Evolutionary conservation across 2,329 filamentous ascomycete genomes (phyloP), one percentile per base, ranked within the genome.

Genomic region (Pseudogymnoascus sp.): DNA sequence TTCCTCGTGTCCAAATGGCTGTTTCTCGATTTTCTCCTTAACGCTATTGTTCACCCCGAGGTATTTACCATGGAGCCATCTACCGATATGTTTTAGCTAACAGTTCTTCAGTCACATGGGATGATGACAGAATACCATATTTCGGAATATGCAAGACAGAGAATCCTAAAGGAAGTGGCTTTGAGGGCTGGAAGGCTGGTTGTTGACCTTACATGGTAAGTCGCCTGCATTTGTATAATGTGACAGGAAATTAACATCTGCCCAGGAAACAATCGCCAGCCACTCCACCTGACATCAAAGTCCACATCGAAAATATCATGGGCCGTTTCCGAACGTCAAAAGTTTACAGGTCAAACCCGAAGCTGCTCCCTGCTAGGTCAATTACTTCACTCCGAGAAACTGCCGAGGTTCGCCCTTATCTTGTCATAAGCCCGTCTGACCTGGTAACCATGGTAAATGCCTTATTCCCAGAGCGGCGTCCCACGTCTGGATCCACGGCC

Each of bases 1-100:
- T 95, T 92, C 78, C 83, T 97, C 67, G 87, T 97, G 66, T 90
- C 88, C 69, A 89, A 92, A 72, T 99, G 93, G 86, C 87, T 97
- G 65, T 96, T 97, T 73, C 89, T 91, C 66, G 88, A 88, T 60
- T 97, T 94, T 75, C 79, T 97, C 37, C 82, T 91, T 55, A 88
- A 90, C 69, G 88, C 91, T 61, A 84, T 97, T 70, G 90, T 91
- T 58, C 90, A 94, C 70, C 94, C 94, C 10, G 94, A 99, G 81
- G 92, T 85, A 70, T 59, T n/a, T n/a, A 14, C 52, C 55, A 14
- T 52, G 21, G 19, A 55, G 23, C 8, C 21, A 21, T 19, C 14
- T 55, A 33, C 33, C 6, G 11, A 19, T 31, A 26, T 33, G 31
- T 31, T 63, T 21, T 45, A 8, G n/a, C 65, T 73, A 66, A 70